phyloP scores from a whole-genome alignment of 306 rosid species.

The Medicago lupulina region DNA sequence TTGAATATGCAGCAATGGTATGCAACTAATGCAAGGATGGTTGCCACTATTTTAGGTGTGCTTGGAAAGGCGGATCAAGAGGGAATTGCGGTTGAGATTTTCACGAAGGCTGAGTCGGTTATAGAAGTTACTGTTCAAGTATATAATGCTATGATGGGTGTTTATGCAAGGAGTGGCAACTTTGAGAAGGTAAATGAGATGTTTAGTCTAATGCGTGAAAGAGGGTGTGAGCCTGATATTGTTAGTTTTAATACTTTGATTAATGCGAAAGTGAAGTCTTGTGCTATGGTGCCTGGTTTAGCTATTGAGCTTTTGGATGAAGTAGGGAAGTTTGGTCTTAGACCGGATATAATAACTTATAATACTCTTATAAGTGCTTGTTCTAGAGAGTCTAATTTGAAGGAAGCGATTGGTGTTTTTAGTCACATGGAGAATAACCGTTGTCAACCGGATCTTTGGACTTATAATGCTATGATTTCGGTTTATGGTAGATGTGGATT shows the following conservation, averaged over 20 bases:
- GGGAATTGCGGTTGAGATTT: conserved; percentile 79
- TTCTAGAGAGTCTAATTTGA: conserved; percentile 80
- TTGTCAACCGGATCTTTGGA: conserved; percentile 95
- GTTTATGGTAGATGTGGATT: conserved; percentile 86
- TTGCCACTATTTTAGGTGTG: conserved; percentile 82
- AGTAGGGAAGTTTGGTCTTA: conserved; percentile 77
- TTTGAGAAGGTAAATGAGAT: conserved; percentile 63
- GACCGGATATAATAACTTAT: conserved; percentile 86
- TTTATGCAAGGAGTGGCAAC: conserved; percentile 76
- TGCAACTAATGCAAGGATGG: conserved; percentile 89
- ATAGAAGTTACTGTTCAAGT: conserved; percentile 76
- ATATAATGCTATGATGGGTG: conserved; percentile 95
- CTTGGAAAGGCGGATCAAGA: conserved; percentile 93
- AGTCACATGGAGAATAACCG: conserved; percentile 66
- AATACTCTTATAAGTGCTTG: conserved; percentile 93
- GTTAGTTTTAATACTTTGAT: conserved; percentile 91
- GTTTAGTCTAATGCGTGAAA: conserved; percentile 70
- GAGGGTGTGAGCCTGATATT: conserved; percentile 87
- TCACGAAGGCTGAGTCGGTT: conserved; percentile 60
- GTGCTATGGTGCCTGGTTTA: conserved; percentile 67
- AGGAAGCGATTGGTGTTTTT: conserved; percentile 71
- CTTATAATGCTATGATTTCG: conserved; percentile 96
- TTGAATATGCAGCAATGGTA: conserved; percentile 84
- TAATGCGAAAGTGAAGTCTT: conserved; percentile 80
- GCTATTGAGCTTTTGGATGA: conserved; percentile 71